phyloP scores from a whole-genome alignment of 106 monocot species.

The Phalaenopsis aphrodite region DNA sequence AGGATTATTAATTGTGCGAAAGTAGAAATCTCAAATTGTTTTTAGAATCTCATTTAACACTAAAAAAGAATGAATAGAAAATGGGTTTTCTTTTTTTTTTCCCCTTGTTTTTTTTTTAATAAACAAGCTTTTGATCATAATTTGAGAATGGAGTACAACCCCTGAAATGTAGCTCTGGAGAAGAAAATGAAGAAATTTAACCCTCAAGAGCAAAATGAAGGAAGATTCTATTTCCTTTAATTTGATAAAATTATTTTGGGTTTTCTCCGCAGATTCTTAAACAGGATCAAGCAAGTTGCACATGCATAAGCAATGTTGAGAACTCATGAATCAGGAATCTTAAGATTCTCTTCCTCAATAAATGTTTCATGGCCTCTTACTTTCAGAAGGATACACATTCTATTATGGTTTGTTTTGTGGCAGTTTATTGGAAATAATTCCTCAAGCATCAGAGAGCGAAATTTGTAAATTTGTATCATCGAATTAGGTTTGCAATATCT shows the following conservation, averaged over 20 bases:
- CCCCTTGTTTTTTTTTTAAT: too few relatives aligned
- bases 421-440: neutral
- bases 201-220: neutral
- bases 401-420: neutral
- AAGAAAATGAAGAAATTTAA: too few relatives aligned
- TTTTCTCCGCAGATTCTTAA: conserved; percentile 6
- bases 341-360: neutral
- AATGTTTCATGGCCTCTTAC: neutral
- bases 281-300: conserved; percentile 7
- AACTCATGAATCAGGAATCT: neutral
- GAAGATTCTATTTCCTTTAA: neutral
- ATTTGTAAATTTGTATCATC: neutral
- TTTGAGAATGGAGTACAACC: too few relatives aligned
- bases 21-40: too few relatives aligned
- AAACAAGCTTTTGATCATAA: too few relatives aligned
- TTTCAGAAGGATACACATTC: neutral
- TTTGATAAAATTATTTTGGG: neutral
- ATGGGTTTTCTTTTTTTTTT: too few relatives aligned
- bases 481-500: neutral
- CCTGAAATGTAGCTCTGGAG: too few relatives aligned
- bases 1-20: too few relatives aligned
- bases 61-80: neutral
- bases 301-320: conserved; percentile 4
- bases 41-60: neutral
- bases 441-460: neutral